Conservation (phyloP, 768 basidiomycete genomes). For the Suillus hirtellus region DNA sequence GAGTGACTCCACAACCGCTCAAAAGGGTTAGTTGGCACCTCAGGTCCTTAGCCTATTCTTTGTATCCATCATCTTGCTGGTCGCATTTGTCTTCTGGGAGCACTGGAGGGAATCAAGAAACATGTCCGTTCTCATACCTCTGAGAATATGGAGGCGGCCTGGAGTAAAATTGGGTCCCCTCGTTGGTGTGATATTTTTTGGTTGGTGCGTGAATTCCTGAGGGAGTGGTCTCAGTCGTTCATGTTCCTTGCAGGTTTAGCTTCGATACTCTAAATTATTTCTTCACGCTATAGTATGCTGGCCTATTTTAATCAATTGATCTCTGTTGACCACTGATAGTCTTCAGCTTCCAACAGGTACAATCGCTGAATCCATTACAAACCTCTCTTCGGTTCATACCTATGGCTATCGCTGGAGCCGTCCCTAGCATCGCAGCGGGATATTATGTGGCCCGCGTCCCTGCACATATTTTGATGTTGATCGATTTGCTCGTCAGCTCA, state of each 20-base stretch:
- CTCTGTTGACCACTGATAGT: not conserved
- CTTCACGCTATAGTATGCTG: conserved; percentile 29
- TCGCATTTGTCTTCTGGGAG: conserved; percentile 31
- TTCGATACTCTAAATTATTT: conserved; percentile 37
- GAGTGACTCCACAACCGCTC: conserved; percentile 33
- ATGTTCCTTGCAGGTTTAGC: conserved; percentile 21
- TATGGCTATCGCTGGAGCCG: conserved; percentile 33
- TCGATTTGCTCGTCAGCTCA: conserved; percentile 29
- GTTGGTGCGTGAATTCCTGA: conserved; percentile 19
- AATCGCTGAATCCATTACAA: conserved; percentile 28
- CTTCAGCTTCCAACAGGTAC: conserved; percentile 34
- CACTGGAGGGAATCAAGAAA: conserved; percentile 28
- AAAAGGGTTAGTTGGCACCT: conserved; percentile 34
- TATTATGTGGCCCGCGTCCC: conserved; percentile 29
- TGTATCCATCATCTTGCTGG: conserved; percentile 29
- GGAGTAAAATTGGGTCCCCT: conserved; percentile 31
- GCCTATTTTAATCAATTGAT: not conserved
- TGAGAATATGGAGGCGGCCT: conserved; percentile 33
- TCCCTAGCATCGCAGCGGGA: conserved; percentile 21
- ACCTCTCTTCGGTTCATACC: conserved; percentile 36
- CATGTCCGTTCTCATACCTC: conserved; percentile 33
- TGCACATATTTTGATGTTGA: conserved; percentile 29
- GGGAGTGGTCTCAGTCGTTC: not conserved
- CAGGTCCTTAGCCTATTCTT: conserved; percentile 33
- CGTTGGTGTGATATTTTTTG: conserved; percentile 33